These are phyloP conservation scores for Vitis rotundifolia DNA, from an alignment of 164 flowering plant species.

Conservation along the genomic window DNA sequence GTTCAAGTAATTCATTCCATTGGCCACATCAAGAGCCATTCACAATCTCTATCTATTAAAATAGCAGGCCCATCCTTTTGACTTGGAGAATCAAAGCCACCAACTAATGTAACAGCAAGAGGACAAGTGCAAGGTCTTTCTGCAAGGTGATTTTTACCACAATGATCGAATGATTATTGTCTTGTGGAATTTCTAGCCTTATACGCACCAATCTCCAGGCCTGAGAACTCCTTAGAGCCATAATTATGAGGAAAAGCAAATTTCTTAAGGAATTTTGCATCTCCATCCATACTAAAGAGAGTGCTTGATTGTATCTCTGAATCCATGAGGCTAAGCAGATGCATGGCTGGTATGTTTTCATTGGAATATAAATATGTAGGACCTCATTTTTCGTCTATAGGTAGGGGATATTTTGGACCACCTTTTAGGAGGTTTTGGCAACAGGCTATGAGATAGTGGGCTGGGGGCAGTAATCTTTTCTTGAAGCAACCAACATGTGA, in stretches of 20 bases:
- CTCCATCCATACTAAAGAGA: slow-evolving; percentile 19
- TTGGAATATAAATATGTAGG: slow-evolving; percentile 43
- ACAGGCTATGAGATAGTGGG: too few species aligned
- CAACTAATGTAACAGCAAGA: slow-evolving; percentile 18
- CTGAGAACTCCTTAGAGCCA: slow-evolving; percentile 25
- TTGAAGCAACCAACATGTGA: too few species aligned
- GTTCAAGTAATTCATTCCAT: slow-evolving; percentile 98
- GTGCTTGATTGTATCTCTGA: slow-evolving; percentile 33
- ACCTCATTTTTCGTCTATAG: too few species aligned
- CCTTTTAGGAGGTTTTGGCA: too few species aligned
- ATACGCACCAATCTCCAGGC: slow-evolving; percentile 19
- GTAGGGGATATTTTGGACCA: too few species aligned
- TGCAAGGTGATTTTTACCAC: slow-evolving; percentile 17
- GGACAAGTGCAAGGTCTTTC: slow-evolving; percentile 23
- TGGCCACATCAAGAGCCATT: slow-evolving; percentile 99
- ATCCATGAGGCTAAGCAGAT: slow-evolving; percentile 72
- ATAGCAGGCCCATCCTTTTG: slow-evolving; percentile 17
- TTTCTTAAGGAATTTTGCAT: slow-evolving; percentile 22
- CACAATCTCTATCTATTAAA: slow-evolving; percentile 41
- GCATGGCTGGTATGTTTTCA: slow-evolving; percentile 67
- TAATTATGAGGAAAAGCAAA: slow-evolving; percentile 27
- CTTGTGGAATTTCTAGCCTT: slow-evolving; percentile 13
- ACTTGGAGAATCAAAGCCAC: slow-evolving; percentile 23
- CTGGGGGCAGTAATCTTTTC: too few species aligned
- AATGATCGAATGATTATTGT: slow-evolving; percentile 26